Evolutionary conservation across 108 stramenopile genomes (phyloP), one percentile per base, ranked within the genome.

Genomic region (Cafeteria roenbergensis): DNA sequence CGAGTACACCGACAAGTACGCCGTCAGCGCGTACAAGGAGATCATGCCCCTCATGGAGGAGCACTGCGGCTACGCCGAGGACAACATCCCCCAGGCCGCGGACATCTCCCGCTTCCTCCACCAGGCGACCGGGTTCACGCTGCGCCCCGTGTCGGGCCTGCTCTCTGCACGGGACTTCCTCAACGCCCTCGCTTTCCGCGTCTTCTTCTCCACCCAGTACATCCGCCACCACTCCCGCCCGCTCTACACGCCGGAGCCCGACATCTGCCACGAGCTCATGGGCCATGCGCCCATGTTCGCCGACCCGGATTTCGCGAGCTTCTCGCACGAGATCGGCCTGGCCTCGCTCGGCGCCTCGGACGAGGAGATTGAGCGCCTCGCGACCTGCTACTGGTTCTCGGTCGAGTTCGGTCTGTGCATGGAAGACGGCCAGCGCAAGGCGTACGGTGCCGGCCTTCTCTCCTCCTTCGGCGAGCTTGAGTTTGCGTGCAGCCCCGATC

Each of bases 271-370:
- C 64, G 94, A 92, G 66, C 70, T 90, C 25, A 71, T 89, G 26
- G 88, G 91, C n/a, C 94, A 97, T 67, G 91, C 90, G 25, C 92
- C 95, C 25, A 86, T 93, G 88, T 92, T 97, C 75, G 92, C 89
- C 2, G 89, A 97, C 72, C 80, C 85, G 20, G 92, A 93, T 70
- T 97, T 97, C 84, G 87, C 88, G 51, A 90, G 92, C 69, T 93
- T 97, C 70, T 81, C 78, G 24, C 92, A 96, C 74, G 91, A 93
- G 70, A 92, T 93, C 63, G 95, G 95, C 57, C 68, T 96, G 50
- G 95, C 95, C 20, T 86, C 84, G 33, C 71, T 96, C 24, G 95
- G 95, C 14, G 95, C 95, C 3, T 77, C 75, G 26, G 95, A 96
- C 53, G 92, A 91, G 55, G 95, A 93, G 54, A 73, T 96, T 0